Conservation (phyloP, 2,329 filamentous ascomycete species). For the Colletotrichum abscissum region DNA sequence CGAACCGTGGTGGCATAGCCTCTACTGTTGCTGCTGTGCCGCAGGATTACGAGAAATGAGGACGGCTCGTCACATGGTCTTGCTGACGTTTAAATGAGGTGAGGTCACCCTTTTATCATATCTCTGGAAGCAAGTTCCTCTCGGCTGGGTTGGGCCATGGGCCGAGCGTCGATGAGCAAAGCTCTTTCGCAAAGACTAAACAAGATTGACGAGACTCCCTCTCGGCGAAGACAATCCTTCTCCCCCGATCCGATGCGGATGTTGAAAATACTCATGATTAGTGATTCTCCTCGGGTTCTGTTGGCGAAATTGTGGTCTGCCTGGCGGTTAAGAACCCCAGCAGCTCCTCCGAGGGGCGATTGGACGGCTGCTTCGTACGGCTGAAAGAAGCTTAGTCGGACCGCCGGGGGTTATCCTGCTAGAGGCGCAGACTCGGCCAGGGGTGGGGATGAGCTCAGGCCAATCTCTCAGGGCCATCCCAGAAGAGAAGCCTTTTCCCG, state of each 20-base stretch:
- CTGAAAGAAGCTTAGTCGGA: slow-evolving; percentile 14
- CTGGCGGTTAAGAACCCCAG: background rate
- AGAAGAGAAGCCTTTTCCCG: background rate
- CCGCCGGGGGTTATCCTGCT: background rate
- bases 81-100: background rate
- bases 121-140: no score
- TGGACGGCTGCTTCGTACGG: background rate
- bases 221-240: background rate
- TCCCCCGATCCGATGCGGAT: background rate
- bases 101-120: background rate
- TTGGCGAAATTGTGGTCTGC: background rate
- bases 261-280: background rate
- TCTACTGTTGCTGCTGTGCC: background rate
- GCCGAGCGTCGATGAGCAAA: background rate
- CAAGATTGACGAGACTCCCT: background rate
- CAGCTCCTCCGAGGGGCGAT: background rate
- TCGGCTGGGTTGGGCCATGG: no score
- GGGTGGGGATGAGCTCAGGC: background rate
- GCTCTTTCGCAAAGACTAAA: background rate
- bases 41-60: background rate
- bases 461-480: background rate
- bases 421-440: slow-evolving; percentile 1
- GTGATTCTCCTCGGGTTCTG: background rate
- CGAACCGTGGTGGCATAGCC: background rate
- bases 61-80: background rate